Conservation (phyloP, 73 alveolate genomes). For the Tetrahymena thermophila region DNA sequence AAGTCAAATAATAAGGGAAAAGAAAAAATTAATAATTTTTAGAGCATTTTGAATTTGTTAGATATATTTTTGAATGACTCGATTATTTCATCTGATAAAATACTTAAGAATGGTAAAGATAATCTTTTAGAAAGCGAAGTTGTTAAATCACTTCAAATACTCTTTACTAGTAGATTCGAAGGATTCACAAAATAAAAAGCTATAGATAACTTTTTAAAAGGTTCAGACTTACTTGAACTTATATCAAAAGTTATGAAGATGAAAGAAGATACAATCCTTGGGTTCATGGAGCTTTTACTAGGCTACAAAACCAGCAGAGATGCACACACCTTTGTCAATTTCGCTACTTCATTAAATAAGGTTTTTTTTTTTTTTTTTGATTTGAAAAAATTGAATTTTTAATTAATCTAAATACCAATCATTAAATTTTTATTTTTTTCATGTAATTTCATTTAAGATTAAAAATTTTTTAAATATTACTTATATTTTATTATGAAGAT, state of each 20-base stretch:
- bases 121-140: background rate
- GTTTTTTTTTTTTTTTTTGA: background rate
- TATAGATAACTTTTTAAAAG: background rate
- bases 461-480: too few species aligned
- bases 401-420: too few species aligned
- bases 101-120: background rate
- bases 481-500: too few species aligned
- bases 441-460: too few species aligned
- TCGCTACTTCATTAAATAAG: background rate
- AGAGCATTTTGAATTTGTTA: background rate
- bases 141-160: background rate
- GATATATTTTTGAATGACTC: background rate
- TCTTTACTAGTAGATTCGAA: background rate
- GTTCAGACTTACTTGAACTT: background rate
- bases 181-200: background rate
- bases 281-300: background rate
- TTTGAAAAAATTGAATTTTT: too few species aligned
- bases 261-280: background rate
- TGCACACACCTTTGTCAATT: background rate
- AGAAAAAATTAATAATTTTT: background rate
- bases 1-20: background rate
- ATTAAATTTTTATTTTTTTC: too few species aligned
- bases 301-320: background rate
- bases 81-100: background rate
- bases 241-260: background rate